These are phyloP conservation scores for Trichophyton verrucosum DNA, from an alignment of 2,329 filamentous ascomycete genomes.

Conservation along the genomic window DNA sequence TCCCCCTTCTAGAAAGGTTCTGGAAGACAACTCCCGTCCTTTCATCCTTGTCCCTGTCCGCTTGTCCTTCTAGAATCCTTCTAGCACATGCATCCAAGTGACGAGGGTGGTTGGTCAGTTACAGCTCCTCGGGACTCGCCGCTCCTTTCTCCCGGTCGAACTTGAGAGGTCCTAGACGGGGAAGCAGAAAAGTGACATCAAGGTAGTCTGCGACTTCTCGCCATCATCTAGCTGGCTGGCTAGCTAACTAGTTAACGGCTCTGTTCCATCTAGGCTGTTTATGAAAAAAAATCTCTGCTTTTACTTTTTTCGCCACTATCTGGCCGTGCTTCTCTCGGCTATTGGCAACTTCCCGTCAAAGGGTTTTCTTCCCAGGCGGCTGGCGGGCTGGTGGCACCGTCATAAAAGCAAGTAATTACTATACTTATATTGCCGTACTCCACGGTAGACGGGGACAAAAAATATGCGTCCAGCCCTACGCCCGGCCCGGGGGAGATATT, in stretches of 20 bases:
- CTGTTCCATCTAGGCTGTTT: no score
- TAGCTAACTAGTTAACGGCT: no score
- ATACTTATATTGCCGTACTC: no score
- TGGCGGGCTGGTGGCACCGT: no score
- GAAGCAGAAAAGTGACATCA: no score
- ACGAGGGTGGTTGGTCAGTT: neutral
- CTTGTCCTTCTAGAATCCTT: conserved; percentile 1
- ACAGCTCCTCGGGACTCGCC: neutral
- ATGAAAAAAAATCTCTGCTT: no score
- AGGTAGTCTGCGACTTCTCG: no score
- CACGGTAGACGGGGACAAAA: no score
- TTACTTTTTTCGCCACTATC: neutral
- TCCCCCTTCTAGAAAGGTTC: conserved; percentile 3
- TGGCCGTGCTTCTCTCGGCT: neutral
- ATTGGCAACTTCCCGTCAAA: neutral
- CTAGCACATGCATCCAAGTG: neutral
- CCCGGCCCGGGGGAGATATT: no score
- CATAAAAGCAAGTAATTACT: no score
- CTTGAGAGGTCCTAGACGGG: neutral
- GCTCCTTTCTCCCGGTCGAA: neutral
- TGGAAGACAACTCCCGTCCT: neutral
- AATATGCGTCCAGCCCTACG: neutral
- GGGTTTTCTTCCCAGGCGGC: neutral
- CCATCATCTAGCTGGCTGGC: no score
- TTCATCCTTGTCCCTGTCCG: neutral